phyloP scores from a whole-genome alignment of 805 yeast species.

The Candida ipomoeae region DNA sequence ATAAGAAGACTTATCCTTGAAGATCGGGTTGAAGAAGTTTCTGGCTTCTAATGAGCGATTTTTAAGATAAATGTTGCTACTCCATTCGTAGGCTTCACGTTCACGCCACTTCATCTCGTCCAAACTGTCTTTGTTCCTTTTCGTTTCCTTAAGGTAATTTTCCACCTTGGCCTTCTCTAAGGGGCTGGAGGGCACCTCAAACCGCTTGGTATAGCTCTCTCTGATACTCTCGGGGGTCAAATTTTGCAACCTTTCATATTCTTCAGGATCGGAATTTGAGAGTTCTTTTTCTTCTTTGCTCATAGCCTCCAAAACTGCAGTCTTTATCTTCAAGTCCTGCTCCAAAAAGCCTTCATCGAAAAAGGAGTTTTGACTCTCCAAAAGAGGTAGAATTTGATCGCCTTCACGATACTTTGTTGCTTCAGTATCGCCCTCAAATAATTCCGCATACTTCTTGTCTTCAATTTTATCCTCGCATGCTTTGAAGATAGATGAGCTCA shows the following conservation, averaged over 20 bases:
- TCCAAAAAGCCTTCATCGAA: neutral
- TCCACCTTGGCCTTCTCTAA: conserved; percentile 28
- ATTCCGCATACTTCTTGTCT: neutral
- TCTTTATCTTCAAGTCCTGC: conserved; percentile 18
- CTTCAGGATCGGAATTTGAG: conserved; percentile 10
- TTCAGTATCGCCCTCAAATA: neutral
- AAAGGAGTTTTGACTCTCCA: neutral
- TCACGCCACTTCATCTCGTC: conserved; percentile 46
- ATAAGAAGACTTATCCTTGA: neutral
- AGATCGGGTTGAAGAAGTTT: conserved; percentile 46
- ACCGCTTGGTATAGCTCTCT: conserved; percentile 6
- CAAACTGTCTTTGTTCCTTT: conserved; percentile 33
- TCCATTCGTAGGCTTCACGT: conserved; percentile 51
- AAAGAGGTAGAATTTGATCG: conserved; percentile 6
- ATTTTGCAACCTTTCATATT: conserved; percentile 13
- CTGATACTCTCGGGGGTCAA: conserved; percentile 20
- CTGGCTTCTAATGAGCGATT: conserved; percentile 38
- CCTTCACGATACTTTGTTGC: conserved; percentile 5
- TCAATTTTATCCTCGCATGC: conserved; percentile 17
- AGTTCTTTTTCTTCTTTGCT: conserved; percentile 15
- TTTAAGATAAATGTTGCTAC: conserved; percentile 31
- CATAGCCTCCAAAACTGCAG: conserved; percentile 24
- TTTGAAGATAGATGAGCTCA: conserved; percentile 25
- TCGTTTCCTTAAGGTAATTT: conserved; percentile 40
- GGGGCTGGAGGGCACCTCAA: neutral